Conservation (phyloP, 2,329 filamentous ascomycete species). For the Trichoderma atroviride region DNA sequence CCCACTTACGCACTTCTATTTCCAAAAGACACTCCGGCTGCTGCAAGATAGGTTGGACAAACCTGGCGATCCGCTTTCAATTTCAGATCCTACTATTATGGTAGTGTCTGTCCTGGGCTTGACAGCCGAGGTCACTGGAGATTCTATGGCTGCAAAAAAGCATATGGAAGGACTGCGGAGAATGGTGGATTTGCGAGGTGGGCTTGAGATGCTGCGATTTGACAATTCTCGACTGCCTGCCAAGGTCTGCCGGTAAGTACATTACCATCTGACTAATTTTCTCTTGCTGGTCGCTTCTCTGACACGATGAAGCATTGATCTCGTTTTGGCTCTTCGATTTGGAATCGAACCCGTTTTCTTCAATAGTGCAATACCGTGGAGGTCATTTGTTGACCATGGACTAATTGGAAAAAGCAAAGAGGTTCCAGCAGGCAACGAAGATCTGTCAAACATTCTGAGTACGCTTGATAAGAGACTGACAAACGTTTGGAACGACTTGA, state of each 20-base stretch:
- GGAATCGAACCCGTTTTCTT: not conserved
- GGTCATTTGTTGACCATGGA: not conserved
- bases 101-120: not conserved
- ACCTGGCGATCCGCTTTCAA: not conserved
- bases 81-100: not conserved
- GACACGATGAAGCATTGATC: not conserved
- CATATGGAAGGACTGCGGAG: constrained; percentile 29
- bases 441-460: not conserved
- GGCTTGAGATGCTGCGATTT: constrained; percentile 28
- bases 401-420: not conserved
- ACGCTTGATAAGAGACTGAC: constrained; percentile 18
- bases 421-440: not conserved
- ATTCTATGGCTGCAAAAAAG: constrained; percentile 16
- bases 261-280: not conserved
- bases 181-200: constrained; percentile 31
- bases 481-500: constrained; percentile 29
- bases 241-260: constrained; percentile 32
- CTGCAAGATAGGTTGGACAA: not conserved
- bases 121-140: constrained; percentile 1
- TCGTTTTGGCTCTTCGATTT: not conserved
- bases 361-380: not conserved
- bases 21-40: not conserved
- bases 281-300: not conserved
- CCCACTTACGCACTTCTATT: not conserved
- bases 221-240: constrained; percentile 30